These are phyloP conservation scores for Daldinia decipiens DNA, from an alignment of 495 filamentous ascomycete genomes.

Conservation along the genomic window DNA sequence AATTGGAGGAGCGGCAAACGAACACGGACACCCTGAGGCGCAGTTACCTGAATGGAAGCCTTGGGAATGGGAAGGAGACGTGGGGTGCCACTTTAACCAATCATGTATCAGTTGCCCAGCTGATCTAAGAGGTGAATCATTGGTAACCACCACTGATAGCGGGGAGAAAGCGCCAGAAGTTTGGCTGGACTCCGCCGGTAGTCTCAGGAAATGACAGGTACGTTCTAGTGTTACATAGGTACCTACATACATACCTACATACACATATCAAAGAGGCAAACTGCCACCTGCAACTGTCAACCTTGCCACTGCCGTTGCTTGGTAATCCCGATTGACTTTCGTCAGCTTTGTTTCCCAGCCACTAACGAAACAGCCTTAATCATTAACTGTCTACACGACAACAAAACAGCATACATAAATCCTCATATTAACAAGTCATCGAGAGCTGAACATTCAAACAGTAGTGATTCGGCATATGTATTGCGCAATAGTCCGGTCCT, in stretches of 20 bases:
- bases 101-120: conserved; percentile 21
- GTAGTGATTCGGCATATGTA: not conserved
- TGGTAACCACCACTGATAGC: conserved; percentile 34
- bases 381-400: conserved; percentile 19
- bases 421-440: not conserved
- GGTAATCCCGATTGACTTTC: not conserved
- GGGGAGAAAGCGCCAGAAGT: conserved; percentile 38
- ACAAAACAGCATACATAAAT: not conserved
- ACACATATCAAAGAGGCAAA: not conserved
- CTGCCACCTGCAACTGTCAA: not conserved
- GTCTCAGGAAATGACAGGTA: conserved; percentile 23
- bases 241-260: not conserved
- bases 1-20: conserved; percentile 38
- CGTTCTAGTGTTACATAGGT: conserved; percentile 5
- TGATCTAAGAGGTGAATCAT: conserved; percentile 44
- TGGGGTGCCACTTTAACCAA: conserved; percentile 29
- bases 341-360: conserved; percentile 1
- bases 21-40: conserved; percentile 39
- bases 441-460: not conserved
- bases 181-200: conserved; percentile 26
- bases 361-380: not conserved
- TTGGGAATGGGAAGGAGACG: conserved; percentile 45
- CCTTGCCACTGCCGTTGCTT: not conserved
- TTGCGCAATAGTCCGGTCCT: not conserved
- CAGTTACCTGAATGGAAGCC: conserved; percentile 47